Conservation (phyloP, 345 rosid genomes). For the Gossypium longicalyx region DNA sequence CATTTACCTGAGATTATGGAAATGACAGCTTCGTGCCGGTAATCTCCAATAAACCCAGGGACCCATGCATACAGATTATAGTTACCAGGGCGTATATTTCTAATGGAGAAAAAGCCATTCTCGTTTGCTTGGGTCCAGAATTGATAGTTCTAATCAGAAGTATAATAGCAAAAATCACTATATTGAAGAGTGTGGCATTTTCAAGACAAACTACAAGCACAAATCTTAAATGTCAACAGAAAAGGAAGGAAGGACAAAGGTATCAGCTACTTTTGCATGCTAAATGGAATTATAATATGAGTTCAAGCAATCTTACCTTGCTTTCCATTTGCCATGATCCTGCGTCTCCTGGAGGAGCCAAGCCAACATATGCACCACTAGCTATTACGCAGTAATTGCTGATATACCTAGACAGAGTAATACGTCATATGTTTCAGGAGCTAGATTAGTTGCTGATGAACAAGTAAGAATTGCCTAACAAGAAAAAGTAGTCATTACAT, state of each 20-base stretch:
- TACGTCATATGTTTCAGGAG: no score
- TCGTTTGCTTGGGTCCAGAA: slow-evolving; percentile 74
- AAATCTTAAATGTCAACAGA: neutral
- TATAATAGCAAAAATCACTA: neutral
- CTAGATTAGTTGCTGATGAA: no score
- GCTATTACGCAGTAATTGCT: slow-evolving; percentile 39
- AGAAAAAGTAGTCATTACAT: slow-evolving; percentile 4
- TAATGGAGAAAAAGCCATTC: slow-evolving; percentile 62
- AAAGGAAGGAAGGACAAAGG: neutral
- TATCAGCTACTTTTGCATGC: neutral
- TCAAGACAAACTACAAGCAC: slow-evolving; percentile 5
- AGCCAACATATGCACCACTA: slow-evolving; percentile 63
- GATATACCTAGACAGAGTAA: slow-evolving; percentile 40
- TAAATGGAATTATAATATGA: neutral
- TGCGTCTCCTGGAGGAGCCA: slow-evolving; percentile 67
- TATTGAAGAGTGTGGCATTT: neutral
- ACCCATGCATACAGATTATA: slow-evolving; percentile 83
- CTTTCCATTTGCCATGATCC: slow-evolving; percentile 89
- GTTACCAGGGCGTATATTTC: slow-evolving; percentile 46
- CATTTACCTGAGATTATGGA: slow-evolving; percentile 53
- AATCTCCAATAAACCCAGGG: slow-evolving; percentile 90
- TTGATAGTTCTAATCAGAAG: slow-evolving; percentile 59
- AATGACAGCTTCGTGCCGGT: slow-evolving; percentile 34
- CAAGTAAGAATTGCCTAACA: neutral
- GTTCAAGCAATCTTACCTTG: slow-evolving; percentile 42